These are phyloP conservation scores for Rhodotorula babjevae DNA, from an alignment of 768 basidiomycete genomes.

Conservation along the genomic window DNA sequence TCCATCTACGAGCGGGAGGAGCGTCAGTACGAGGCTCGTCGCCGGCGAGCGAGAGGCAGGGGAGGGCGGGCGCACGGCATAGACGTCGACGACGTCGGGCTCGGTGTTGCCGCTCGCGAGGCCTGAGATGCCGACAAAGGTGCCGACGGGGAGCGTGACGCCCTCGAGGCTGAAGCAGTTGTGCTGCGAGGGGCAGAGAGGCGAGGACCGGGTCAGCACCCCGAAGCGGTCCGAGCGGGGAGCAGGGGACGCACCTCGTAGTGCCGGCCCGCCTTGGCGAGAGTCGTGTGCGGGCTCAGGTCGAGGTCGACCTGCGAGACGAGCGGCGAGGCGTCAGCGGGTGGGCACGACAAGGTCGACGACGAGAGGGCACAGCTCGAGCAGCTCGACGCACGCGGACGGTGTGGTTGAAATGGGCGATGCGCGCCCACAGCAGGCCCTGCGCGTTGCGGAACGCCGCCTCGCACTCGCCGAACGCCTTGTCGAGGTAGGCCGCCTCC, in stretches of 20 bases:
- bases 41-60: not conserved
- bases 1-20: conserved; percentile 14
- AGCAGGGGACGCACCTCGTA: conserved; percentile 24
- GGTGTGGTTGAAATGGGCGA: conserved; percentile 37
- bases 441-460: conserved; percentile 42
- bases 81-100: conserved; percentile 42
- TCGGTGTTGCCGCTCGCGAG: conserved; percentile 41
- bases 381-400: conserved; percentile 24
- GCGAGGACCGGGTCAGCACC: not conserved
- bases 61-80: conserved; percentile 32
- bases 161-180: conserved; percentile 41
- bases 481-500: conserved; percentile 39
- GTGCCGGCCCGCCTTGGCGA: conserved; percentile 39
- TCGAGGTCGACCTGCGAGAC: conserved; percentile 40
- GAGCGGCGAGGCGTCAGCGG: not conserved
- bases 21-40: not conserved
- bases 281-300: conserved; percentile 42
- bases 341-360: no score
- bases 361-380: not conserved
- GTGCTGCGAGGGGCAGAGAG: conserved; percentile 9
- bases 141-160: conserved; percentile 27
- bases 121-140: conserved; percentile 38
- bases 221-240: not conserved
- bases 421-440: conserved; percentile 42
- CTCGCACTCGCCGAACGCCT: conserved; percentile 41